These are phyloP conservation scores for Heterobasidion parviporum DNA, from an alignment of 1,284 basidiomycete species.

Conservation along the genomic window DNA sequence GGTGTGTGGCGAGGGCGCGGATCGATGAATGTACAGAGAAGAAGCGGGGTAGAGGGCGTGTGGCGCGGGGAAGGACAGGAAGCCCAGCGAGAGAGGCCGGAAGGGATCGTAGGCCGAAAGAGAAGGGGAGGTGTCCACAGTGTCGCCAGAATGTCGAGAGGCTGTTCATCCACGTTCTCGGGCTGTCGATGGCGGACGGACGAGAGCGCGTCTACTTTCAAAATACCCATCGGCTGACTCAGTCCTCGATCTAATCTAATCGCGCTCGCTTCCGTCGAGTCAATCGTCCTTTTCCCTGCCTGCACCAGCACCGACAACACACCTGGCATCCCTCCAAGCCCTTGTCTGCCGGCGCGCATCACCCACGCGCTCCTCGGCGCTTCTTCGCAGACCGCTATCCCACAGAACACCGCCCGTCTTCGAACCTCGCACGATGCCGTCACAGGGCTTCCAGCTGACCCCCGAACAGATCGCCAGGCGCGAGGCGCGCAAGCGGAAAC, in stretches of 20 bases:
- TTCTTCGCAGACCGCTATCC: too few species aligned
- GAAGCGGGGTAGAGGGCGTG: neutral
- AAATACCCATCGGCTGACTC: too few species aligned
- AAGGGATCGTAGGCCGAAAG: neutral
- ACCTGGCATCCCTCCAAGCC: too few species aligned
- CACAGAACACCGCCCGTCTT: too few species aligned
- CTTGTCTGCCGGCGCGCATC: too few species aligned
- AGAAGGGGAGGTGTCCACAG: neutral
- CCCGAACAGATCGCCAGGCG: conserved; percentile 48
- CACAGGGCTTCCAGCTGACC: conserved; percentile 25
- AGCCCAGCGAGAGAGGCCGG: neutral
- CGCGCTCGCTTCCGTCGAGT: neutral
- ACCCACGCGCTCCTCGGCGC: too few species aligned
- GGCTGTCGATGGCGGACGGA: neutral
- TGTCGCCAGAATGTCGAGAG: neutral
- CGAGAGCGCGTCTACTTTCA: neutral
- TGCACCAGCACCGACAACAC: too few species aligned
- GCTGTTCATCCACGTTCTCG: conserved; percentile 1
- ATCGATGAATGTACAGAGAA: neutral
- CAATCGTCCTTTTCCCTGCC: neutral
- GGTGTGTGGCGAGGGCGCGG: neutral
- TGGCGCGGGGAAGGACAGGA: neutral
- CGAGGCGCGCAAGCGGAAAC: conserved; percentile 46
- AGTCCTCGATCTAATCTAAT: neutral
- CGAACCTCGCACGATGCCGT: neutral